These are phyloP conservation scores for Claviceps fusiformis DNA, from an alignment of 2,329 filamentous ascomycete species.

Conservation along the genomic window DNA sequence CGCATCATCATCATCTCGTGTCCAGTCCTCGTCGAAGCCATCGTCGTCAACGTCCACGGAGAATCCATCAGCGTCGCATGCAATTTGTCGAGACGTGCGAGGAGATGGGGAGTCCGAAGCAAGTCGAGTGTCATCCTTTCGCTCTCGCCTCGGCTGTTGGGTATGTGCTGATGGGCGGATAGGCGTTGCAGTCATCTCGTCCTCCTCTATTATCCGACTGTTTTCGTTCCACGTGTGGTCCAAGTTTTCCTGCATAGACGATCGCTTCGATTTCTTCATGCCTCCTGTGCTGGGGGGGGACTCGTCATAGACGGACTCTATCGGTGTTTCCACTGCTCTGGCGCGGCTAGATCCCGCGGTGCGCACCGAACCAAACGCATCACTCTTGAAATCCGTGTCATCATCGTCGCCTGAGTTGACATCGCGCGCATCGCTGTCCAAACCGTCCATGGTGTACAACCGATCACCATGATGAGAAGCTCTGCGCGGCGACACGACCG, in stretches of 20 bases:
- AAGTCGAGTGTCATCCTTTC: constrained; percentile 1
- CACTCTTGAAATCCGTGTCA: constrained; percentile 66
- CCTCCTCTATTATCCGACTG: constrained; percentile 48
- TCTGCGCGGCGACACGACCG: constrained; percentile 25
- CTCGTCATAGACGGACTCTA: constrained; percentile 73
- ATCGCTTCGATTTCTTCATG: constrained; percentile 37
- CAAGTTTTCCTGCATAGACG: constrained; percentile 46
- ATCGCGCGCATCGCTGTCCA: constrained; percentile 52
- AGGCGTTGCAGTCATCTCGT: constrained; percentile 42
- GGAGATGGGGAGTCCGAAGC: constrained; percentile 1
- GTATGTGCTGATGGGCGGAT: constrained; percentile 21
- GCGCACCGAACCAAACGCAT: constrained; percentile 65
- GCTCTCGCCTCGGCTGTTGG: constrained; percentile 1
- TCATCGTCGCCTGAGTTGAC: constrained; percentile 60
- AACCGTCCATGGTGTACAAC: constrained; percentile 51
- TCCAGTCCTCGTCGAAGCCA: constrained; percentile 52
- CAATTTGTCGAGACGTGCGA: constrained; percentile 4
- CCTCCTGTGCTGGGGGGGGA: constrained; percentile 49
- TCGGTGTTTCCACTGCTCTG: constrained; percentile 53
- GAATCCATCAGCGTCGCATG: constrained; percentile 31
- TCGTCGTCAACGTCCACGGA: constrained; percentile 42
- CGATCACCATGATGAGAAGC: constrained; percentile 17
- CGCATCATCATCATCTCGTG: constrained; percentile 36
- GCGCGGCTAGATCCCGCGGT: constrained; percentile 55
- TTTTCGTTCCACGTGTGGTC: constrained; percentile 40